Evolutionary conservation across 1,284 basidiomycete species (phyloP), one percentile per base, ranked within the genome.

Genomic region (Apiotrichum brassicae): DNA sequence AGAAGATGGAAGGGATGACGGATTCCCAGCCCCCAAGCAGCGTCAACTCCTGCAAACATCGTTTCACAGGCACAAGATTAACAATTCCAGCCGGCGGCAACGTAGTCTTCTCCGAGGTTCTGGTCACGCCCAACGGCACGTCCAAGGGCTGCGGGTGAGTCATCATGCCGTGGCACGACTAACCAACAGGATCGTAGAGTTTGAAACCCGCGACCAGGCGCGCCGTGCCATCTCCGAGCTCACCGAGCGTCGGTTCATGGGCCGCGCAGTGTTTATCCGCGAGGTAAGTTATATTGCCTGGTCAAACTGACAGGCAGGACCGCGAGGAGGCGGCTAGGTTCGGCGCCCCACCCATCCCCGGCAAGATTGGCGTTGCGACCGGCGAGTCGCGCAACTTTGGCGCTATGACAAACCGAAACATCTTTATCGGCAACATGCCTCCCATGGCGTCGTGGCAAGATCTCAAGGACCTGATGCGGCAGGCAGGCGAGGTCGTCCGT

Each of bases 371-470:
- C 53, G 84, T 87, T 80, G 88, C 87, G 2, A 87, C 88, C 81
- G 71, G 70, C 44, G 72, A 72, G 51, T 86, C 85, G 25, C 84
- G 86, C 34, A 83, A 85, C 60, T 87, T 49, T 80, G 61, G 58
- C 20, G 51, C 54, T 4, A 46, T 43, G 24, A 55, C 49, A 20
- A 71, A 66, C 36, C 87, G 89, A 63, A 90, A 94, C 66, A 81
- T 97, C 44, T 95, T 92, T 58, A 84, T 95, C 62, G 87, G 87
- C 48, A 94, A 94, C 70, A 88, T 92, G 20, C 94, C 93, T 1
- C 88, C 88, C 65, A 89, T 92, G 73, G 91, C 91, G 26, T 90
- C 90, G 34, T 98, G 94, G 94, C 94, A 98, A 72, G 94, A 98
- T 69, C 78, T 98, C 52, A 98, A 97, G 71, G 93, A 97, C 70